Conservation (phyloP, 2,329 filamentous ascomycete species). For the Sphaerulina musiva region DNA sequence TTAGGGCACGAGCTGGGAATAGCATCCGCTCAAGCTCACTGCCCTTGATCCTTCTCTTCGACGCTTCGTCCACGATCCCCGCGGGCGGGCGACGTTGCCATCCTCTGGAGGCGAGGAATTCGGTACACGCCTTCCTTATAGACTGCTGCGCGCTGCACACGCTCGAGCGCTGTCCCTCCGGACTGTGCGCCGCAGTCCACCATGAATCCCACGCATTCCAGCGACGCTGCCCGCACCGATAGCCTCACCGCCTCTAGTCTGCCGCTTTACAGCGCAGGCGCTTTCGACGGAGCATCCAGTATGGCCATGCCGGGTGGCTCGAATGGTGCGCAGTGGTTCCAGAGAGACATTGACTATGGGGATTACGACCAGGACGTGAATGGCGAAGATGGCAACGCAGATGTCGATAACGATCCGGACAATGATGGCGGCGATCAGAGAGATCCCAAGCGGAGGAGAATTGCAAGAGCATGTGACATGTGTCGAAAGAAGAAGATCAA, state of each 20-base stretch:
- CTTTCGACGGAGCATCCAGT: conserved; percentile 11
- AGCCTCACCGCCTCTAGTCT: not conserved
- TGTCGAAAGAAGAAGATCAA: conserved; percentile 96
- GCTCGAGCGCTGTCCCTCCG: not conserved
- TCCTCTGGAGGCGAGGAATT: not conserved
- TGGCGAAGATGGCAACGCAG: conserved; percentile 24
- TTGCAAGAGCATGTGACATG: conserved; percentile 90
- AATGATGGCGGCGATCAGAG: conserved; percentile 28
- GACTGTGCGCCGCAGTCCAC: not conserved
- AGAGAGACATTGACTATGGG: conserved; percentile 19
- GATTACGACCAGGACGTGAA: conserved; percentile 22
- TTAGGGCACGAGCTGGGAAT: not conserved
- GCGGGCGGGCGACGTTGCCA: not conserved
- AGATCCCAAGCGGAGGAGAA: conserved; percentile 81
- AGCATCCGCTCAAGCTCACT: not conserved
- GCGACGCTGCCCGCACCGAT: not conserved
- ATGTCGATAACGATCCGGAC: conserved; percentile 24
- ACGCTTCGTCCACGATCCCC: not conserved
- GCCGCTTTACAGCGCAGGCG: conserved; percentile 7
- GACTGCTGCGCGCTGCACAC: not conserved
- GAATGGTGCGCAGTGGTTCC: conserved; percentile 19
- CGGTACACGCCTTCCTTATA: not conserved
- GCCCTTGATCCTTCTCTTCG: not conserved
- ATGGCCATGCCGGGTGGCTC: conserved; percentile 5
- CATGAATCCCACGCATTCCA: not conserved